Evolutionary conservation across 345 rosid species (phyloP).

Genomic region (Moricandia moricandioides): DNA sequence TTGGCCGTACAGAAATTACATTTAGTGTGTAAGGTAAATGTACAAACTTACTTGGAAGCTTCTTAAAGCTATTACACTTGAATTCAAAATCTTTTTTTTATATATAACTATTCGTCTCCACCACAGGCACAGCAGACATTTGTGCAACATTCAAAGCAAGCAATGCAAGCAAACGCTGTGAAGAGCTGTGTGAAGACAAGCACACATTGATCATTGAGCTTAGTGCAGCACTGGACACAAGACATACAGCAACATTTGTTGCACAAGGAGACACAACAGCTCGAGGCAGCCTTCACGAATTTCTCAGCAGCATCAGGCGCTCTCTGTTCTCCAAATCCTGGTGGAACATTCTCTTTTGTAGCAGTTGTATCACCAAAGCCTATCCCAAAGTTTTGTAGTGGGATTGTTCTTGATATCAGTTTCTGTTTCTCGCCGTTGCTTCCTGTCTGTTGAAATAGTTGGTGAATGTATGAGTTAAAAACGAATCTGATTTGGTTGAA

Average conservation of each 20-base stretch:
- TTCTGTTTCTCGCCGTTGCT: slow-evolving; percentile 41
- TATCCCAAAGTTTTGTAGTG: slow-evolving; percentile 44
- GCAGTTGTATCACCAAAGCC: slow-evolving; percentile 77
- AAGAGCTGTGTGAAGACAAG: slow-evolving; percentile 56
- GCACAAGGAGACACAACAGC: slow-evolving; percentile 60
- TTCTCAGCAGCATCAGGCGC: slow-evolving; percentile 79
- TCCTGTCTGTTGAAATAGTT: slow-evolving; percentile 36
- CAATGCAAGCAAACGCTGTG: slow-evolving; percentile 64
- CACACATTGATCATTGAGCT: slow-evolving; percentile 64
- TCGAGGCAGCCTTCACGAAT: slow-evolving; percentile 67
- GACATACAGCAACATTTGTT: slow-evolving; percentile 80
- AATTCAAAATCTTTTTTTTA: neutral
- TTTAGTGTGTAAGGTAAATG: slow-evolving; percentile 23
- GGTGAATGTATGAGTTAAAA: neutral
- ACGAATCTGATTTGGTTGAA: neutral
- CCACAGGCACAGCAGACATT: slow-evolving; percentile 68
- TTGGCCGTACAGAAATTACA: slow-evolving; percentile 23
- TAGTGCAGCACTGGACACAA: slow-evolving; percentile 69
- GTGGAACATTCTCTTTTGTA: slow-evolving; percentile 62
- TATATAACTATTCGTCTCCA: slow-evolving; percentile 40
- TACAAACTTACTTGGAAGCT: slow-evolving; percentile 27
- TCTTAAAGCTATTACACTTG: slow-evolving; percentile 9
- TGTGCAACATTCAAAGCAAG: slow-evolving; percentile 80
- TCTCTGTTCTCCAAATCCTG: slow-evolving; percentile 51
- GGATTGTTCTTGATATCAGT: slow-evolving; percentile 38